A percentile compares a stretch with the other conserved stretches of the same genome.
These are phyloP conservation scores for Eragrostis tef DNA, from an alignment of 202 grass and related monocot genomes.

Conservation along the genomic window DNA sequence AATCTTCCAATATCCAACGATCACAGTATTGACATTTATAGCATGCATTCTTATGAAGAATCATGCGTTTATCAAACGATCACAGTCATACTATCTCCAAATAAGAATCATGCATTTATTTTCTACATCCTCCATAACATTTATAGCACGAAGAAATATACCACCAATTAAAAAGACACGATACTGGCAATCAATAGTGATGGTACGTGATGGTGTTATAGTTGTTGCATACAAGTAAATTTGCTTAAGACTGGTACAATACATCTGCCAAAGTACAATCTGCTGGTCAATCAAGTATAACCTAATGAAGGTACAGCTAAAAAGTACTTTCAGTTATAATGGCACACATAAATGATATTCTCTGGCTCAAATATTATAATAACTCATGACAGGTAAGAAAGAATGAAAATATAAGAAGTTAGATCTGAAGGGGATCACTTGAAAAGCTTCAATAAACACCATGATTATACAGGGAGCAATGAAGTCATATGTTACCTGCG, in stretches of 20 bases:
- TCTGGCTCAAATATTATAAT: background rate
- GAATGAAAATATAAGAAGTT: constrained; percentile 14
- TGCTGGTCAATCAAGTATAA: background rate
- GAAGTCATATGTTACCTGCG: constrained; percentile 60
- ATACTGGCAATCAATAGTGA: background rate
- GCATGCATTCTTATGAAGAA: no score
- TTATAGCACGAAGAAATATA: background rate
- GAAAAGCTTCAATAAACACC: background rate
- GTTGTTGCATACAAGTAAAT: background rate
- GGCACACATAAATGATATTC: background rate
- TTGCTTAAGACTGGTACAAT: background rate
- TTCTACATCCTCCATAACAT: background rate
- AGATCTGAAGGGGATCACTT: constrained; percentile 25
- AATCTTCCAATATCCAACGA: background rate
- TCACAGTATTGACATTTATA: background rate
- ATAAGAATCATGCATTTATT: background rate
- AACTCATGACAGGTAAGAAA: constrained; percentile 19
- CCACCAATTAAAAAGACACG: constrained; percentile 1
- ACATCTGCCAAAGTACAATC: background rate
- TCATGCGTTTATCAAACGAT: background rate
- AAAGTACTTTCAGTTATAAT: background rate
- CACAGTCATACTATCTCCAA: background rate
- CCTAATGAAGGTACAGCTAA: constrained; percentile 13
- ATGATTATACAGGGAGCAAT: constrained; percentile 13
- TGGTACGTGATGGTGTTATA: background rate